These are phyloP conservation scores for Nannochloropsis oceanica DNA, from an alignment of 108 stramenopile genomes.

Conservation along the genomic window DNA sequence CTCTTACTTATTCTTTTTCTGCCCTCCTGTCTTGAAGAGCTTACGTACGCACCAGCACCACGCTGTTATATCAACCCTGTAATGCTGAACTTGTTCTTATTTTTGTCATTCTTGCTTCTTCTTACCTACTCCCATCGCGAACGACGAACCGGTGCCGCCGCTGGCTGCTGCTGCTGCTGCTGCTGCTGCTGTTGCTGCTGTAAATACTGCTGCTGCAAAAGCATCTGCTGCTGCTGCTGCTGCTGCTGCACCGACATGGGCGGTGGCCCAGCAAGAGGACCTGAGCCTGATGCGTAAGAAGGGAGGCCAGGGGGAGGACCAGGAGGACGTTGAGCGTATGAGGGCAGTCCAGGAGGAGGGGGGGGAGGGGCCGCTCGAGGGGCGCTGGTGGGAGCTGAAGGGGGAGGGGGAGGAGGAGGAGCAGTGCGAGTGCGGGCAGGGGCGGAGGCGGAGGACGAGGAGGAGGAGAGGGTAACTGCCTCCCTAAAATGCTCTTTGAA, in stretches of 20 bases:
- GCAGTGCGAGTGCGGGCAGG: not conserved
- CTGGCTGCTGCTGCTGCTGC: no score
- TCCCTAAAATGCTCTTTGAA: not conserved
- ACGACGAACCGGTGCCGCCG: not conserved
- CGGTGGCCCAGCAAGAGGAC: not conserved
- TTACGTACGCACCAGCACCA: no score
- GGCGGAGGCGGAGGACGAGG: not conserved
- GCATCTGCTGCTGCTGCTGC: not conserved
- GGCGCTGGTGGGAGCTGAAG: not conserved
- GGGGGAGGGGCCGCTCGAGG: not conserved
- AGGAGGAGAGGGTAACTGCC: not conserved
- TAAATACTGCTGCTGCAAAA: no score
- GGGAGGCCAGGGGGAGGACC: not conserved
- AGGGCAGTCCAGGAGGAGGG: not conserved
- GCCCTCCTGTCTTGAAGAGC: no score
- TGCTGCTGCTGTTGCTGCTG: no score
- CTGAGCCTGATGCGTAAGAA: not conserved
- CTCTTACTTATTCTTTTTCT: no score
- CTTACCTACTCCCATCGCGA: not conserved
- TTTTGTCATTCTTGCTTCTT: no score
- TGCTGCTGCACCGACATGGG: not conserved
- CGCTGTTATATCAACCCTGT: no score
- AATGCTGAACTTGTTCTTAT: no score
- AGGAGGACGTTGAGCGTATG: not conserved
- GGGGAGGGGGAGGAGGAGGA: not conserved